Base-by-base conservation (phyloP, 164 flowering plant species). In the Magnolia sinica region DNA sequence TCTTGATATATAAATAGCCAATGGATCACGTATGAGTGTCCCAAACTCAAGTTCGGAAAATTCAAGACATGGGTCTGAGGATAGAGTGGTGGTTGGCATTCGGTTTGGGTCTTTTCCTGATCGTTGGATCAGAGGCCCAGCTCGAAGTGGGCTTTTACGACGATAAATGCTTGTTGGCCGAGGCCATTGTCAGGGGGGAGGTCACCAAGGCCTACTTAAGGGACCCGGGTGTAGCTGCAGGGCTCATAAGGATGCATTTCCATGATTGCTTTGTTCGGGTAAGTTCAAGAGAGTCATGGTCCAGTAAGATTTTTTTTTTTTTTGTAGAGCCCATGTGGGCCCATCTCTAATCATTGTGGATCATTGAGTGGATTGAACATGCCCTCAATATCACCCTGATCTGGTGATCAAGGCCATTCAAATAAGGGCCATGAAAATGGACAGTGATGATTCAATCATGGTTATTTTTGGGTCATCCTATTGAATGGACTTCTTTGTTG, bases 181-280 rank as follows among this genome's bases (percentile, higher is more conserved):
- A 80, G 61, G 58, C 73, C 14, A 73, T 87, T 14, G 76, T 81
- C 0, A 81, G 79, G 9, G 72, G 79, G 10, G 81, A 82, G 73
- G 82, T 83, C 18, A 52, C 69, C 4, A 77, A 73, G 8, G 85
- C 69, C 1, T 73, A 79, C 50, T 19, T 63, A 3, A 67, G 45
- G 16, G 79, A 83, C 55, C 74, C 1, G 14, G 83, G 85, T 7
- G 58, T 83, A 1, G 84, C 82, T 64, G 77, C 87, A 64, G 82
- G 83, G 20, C 80, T 85, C 18, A 16, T 88, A 10, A 83, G 89
- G 71, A 74, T 88, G 83, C 89, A 87, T 64, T 88, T 87, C 68
- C 88, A 88, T 64, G 89, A 87, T 29, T 88, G 88, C 75, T 87
- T 87, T 71, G 84, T 86, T 23, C 77, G 87, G 73, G 89, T 87